Conservation (phyloP, 2,329 filamentous ascomycete genomes). For the Apiospora hydei region DNA sequence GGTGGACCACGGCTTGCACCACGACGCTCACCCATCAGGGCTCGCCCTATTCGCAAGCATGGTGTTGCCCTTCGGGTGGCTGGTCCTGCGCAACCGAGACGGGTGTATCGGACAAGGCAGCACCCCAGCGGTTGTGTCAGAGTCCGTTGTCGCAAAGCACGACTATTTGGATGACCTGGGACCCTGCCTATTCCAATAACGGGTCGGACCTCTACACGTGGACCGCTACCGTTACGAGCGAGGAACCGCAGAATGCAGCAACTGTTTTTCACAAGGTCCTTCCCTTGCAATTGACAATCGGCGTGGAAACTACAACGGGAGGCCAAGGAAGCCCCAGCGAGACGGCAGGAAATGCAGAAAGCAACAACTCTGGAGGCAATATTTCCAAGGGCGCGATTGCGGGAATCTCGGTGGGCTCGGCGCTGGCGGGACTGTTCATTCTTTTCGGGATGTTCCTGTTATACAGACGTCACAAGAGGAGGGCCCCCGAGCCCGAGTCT, state of each 20-base stretch:
- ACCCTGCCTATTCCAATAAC: neutral
- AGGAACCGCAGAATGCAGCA: neutral
- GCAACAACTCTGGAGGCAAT: no score
- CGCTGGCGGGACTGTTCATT: neutral
- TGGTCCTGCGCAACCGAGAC: conserved; percentile 18
- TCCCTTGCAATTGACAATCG: conserved; percentile 22
- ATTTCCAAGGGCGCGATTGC: neutral
- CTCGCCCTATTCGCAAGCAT: conserved; percentile 6
- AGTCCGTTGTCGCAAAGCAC: conserved; percentile 9
- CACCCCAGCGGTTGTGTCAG: conserved; percentile 20
- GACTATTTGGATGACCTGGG: conserved; percentile 23
- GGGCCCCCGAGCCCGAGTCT: neutral
- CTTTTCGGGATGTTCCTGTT: neutral
- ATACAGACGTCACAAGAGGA: neutral
- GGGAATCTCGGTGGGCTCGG: neutral
- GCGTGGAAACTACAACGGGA: neutral
- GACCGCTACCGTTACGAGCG: neutral
- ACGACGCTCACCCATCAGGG: conserved; percentile 22
- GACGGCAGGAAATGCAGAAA: neutral
- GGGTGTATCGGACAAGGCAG: neutral
- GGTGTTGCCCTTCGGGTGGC: conserved; percentile 22
- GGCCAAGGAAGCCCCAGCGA: neutral
- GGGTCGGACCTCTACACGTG: conserved; percentile 2
- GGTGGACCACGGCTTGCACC: conserved; percentile 23
- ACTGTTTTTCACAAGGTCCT: conserved; percentile 25